Evolutionary conservation across 2,329 filamentous ascomycete species (phyloP), one percentile per base, ranked within the genome.

Genomic region (Fusarium sp.): DNA sequence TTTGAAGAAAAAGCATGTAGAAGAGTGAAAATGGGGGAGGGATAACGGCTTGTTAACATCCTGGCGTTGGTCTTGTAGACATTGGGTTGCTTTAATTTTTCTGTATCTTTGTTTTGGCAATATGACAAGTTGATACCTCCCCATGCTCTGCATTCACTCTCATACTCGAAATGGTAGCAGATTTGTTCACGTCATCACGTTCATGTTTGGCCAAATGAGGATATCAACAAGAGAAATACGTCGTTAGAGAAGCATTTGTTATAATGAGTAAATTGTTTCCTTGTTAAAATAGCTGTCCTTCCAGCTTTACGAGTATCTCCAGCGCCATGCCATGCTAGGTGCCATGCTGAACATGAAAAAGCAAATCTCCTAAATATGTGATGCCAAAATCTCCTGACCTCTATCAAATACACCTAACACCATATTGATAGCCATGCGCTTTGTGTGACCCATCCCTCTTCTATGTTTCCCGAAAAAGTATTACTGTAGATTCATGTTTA

Each of bases 51-150:
- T 67, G 60, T 67, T 67, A 60, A 53, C 63, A 68, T 73, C 42
- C 58, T 72, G 73, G 73, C 71, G 73, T 75, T 75, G 63, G 73
- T 73, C 68, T 67, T 66, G 70, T 75, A 75, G 72, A 74, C 71
- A 73, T 67, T 62, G 55, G 58, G 62, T 65, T 61, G 62, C 25
- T 65, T 60, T 65, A 65, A 65, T 72, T 61, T 71, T 72, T 74
- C 59, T 70, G 59, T 72, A 74, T 72, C 52, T 72, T 62, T 67
- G 57, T 59, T 66, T 74, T 74, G 66, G 70, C 68, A 74, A 73
- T 65, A 71, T 72, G 69, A 74, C 70, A 65, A 73, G 72, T 70
- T 72, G 72, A 74, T 74, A 74, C 72, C 72, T 74, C 63, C 66
- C 65, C 65, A 56, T 50, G 45, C 50, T 23, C 28, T 30, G 25